Percentiles rank a stretch among this genome's conserved stretches.
These are phyloP conservation scores for Parasarocladium wereldwijsianum DNA, from an alignment of 2,329 filamentous ascomycete species.

Conservation along the genomic window DNA sequence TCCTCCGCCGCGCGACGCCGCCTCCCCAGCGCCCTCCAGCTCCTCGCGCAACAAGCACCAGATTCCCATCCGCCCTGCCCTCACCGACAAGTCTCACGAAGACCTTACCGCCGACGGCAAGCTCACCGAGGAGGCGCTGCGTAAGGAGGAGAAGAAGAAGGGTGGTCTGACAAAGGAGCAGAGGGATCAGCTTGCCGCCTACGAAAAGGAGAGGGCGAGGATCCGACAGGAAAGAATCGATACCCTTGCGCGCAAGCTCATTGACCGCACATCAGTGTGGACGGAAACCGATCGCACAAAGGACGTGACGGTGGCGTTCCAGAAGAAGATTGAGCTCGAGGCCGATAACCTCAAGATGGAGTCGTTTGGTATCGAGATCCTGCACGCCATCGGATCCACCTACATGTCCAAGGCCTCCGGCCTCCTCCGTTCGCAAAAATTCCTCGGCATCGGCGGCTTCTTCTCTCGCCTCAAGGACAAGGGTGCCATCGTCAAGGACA, in stretches of 20 bases:
- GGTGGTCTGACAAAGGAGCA: conserved; percentile 79
- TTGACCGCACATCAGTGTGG: conserved; percentile 86
- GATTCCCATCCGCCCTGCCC: conserved; percentile 67
- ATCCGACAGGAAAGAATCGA: conserved; percentile 84
- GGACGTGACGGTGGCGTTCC: conserved; percentile 79
- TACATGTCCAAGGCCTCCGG: conserved; percentile 79
- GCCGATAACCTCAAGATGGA: conserved; percentile 99
- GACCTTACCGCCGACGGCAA: conserved; percentile 43
- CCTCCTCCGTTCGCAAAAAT: conserved; percentile 89
- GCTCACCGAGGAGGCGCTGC: conserved; percentile 40
- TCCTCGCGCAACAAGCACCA: conserved; percentile 28
- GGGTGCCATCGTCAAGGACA: conserved; percentile 92
- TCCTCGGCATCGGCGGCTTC: conserved; percentile 90
- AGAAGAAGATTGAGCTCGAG: conserved; percentile 86
- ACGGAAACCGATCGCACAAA: conserved; percentile 85
- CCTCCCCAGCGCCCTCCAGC: conserved; percentile 27
- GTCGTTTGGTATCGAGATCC: conserved; percentile 88
- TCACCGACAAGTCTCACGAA: conserved; percentile 72
- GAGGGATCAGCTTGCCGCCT: conserved; percentile 76
- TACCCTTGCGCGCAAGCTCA: conserved; percentile 67
- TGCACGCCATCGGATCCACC: conserved; percentile 85
- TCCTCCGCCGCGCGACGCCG: conserved; percentile 17
- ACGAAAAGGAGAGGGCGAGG: conserved; percentile 70
- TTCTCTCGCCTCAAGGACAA: conserved; percentile 91
- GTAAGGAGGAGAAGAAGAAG: conserved; percentile 65